Evolutionary conservation across 2,329 filamentous ascomycete species (phyloP), one percentile per base, ranked within the genome.

Genomic region (Phaeosphaeriaceae sp.): DNA sequence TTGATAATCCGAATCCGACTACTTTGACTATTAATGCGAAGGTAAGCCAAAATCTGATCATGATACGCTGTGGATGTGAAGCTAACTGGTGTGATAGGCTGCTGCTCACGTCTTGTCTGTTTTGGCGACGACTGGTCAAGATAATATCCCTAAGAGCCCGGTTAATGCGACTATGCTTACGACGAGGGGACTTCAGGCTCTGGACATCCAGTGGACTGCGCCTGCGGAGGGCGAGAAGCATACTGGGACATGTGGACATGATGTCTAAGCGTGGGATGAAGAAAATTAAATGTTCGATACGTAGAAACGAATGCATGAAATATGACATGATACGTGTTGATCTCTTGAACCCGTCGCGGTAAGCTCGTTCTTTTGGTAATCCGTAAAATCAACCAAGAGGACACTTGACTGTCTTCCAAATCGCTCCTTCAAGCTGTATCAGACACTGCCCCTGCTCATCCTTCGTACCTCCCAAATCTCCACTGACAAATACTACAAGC

Each of bases 11-110:
- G 0, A 75, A 78, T 48, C 63, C 73, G 3, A 70, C 67, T 1
- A 78, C 78, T 2, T 66, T 78, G 30, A 67, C 75, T 8, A 62
- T 78, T 42, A 78, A 79, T 54, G 73, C 77, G 2, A 76, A 77
- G 67, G 76, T 74, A 63, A 70, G 73, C n/a, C 49, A 54, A 54
- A 61, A 59, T n/a, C 23, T 19, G n/a, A 3, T 13, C n/a, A n/a
- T 21, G 28, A n/a, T 5, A 13, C 11, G 17, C 11, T 40, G 15
- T 2, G 8, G 46, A 22, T 22, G 11, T 15, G 42, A n/a, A 52
- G 49, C 60, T 71, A 54, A 63, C 23, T 1, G 32, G 6, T 11
- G 13, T 11, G 4, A 40, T 46, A 73, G 68, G 72, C 76, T 54
- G 73, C 72, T 54, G 76, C 76, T 15, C 74, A 78, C 42, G 75